Evolutionary conservation across 345 rosid genomes (phyloP).

Genomic region (Crucihimalaya himalaica): DNA sequence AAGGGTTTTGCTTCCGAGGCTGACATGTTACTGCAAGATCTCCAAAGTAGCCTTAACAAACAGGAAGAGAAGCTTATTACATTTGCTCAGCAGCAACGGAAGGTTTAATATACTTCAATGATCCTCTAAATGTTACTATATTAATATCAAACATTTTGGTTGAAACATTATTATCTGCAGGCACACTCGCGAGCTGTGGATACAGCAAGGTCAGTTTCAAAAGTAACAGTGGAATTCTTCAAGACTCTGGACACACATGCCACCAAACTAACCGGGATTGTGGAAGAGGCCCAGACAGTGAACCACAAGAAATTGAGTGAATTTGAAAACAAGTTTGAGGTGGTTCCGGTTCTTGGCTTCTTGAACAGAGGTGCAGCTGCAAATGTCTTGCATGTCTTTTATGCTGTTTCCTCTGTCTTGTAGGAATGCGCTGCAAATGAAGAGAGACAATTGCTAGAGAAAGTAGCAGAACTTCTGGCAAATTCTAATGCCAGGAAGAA

Average conservation of each 20-base stretch:
- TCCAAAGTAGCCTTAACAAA: slow-evolving; percentile 73
- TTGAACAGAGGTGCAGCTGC: slow-evolving; percentile 17
- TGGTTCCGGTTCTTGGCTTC: slow-evolving; percentile 36
- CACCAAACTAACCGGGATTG: slow-evolving; percentile 64
- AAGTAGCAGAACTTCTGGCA: slow-evolving; percentile 85
- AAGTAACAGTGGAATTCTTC: slow-evolving; percentile 74
- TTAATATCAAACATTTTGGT: background rate
- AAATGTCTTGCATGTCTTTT: background rate
- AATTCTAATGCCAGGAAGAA: slow-evolving; percentile 89
- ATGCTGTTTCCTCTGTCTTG: slow-evolving; percentile 20
- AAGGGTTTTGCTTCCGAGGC: slow-evolving; percentile 87
- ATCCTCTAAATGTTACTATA: background rate
- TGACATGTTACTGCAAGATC: slow-evolving; percentile 72
- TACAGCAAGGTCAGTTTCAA: slow-evolving; percentile 79
- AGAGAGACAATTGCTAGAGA: slow-evolving; percentile 83
- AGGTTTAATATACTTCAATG: slow-evolving; percentile 49
- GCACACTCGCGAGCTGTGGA: slow-evolving; percentile 89
- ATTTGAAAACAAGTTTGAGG: slow-evolving; percentile 95
- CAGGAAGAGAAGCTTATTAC: slow-evolving; percentile 79
- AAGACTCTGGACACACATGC: slow-evolving; percentile 74
- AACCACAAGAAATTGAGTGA: slow-evolving; percentile 75
- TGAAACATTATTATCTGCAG: slow-evolving; percentile 44
- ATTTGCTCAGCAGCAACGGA: slow-evolving; percentile 78
- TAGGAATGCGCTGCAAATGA: slow-evolving; percentile 90
- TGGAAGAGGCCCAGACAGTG: slow-evolving; percentile 79